These are phyloP conservation scores for Astrothelium macrocarpum DNA, from an alignment of 495 filamentous ascomycete genomes.

Conservation along the genomic window DNA sequence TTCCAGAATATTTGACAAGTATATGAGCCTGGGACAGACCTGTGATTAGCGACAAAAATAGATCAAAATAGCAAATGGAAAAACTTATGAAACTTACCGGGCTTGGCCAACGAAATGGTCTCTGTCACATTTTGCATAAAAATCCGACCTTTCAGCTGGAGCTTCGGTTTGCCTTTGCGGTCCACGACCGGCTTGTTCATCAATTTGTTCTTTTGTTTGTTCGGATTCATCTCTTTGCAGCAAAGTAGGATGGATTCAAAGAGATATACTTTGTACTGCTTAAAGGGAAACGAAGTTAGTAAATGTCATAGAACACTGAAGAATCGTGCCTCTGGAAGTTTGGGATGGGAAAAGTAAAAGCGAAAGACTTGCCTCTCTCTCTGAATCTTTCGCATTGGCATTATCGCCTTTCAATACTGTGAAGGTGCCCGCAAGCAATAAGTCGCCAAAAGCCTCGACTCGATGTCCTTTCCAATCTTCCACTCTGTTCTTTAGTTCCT, in stretches of 20 bases:
- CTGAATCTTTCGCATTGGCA: conserved; percentile 46
- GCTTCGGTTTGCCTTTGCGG: conserved; percentile 64
- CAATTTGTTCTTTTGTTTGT: conserved; percentile 69
- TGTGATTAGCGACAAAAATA: background rate
- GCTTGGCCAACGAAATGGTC: conserved; percentile 69
- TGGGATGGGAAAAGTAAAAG: background rate
- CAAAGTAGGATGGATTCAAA: conserved; percentile 94
- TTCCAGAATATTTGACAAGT: conserved; percentile 98
- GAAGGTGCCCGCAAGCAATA: conserved; percentile 86
- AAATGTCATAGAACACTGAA: background rate
- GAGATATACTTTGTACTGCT: conserved; percentile 91
- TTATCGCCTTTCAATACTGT: conserved; percentile 79
- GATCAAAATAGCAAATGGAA: too few species aligned
- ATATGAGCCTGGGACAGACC: conserved; percentile 56
- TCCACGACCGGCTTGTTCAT: conserved; percentile 60
- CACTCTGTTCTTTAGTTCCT: conserved; percentile 72
- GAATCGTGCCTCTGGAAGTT: background rate
- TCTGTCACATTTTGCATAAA: conserved; percentile 99
- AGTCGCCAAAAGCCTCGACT: conserved; percentile 78
- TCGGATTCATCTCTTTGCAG: conserved; percentile 87
- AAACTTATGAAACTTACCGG: conserved; percentile 46
- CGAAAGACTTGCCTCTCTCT: conserved; percentile 28
- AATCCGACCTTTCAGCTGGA: conserved; percentile 92
- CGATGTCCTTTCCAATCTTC: conserved; percentile 96
- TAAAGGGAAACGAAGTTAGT: conserved; percentile 8